These are phyloP conservation scores for Ustilago cynodontis DNA, from an alignment of 1,284 basidiomycete species.

Conservation along the genomic window DNA sequence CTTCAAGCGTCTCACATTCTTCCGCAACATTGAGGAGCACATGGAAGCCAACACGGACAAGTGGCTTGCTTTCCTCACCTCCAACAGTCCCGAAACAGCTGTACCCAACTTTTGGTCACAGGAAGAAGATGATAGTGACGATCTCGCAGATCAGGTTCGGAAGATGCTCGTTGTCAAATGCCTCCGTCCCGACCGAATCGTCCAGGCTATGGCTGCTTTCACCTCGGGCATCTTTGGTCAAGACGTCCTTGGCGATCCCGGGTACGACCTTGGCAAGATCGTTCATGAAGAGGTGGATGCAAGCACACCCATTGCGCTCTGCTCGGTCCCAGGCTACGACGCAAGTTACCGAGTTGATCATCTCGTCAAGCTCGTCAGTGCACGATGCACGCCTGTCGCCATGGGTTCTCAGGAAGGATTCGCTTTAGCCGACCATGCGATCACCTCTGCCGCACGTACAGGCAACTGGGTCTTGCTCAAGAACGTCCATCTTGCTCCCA, in stretches of 20 bases:
- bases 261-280: conserved; percentile 49
- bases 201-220: conserved; percentile 83
- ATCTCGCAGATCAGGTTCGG: conserved; percentile 78
- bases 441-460: conserved; percentile 59
- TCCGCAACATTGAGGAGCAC: conserved; percentile 81
- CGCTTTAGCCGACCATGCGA: conserved; percentile 65
- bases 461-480: conserved; percentile 69
- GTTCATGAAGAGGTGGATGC: conserved; percentile 59
- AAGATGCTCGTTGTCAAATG: conserved; percentile 86
- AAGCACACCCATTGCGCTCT: conserved; percentile 63
- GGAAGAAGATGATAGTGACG: conserved; percentile 62
- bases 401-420: conserved; percentile 69
- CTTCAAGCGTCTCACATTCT: conserved; percentile 73
- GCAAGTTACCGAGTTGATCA: conserved; percentile 65
- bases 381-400: conserved; percentile 62
- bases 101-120: conserved; percentile 79
- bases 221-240: conserved; percentile 80
- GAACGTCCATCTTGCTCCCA: conserved; percentile 67
- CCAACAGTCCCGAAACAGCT: conserved; percentile 78
- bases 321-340: conserved; percentile 67
- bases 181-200: conserved; percentile 86
- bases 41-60: conserved; percentile 77
- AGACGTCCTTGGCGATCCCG: conserved; percentile 76
- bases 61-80: conserved; percentile 84
- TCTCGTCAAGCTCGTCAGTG: conserved; percentile 54